Base-by-base conservation (phyloP, 129 eudicot genomes). In the Chrysanthemum lavandulifolium region DNA sequence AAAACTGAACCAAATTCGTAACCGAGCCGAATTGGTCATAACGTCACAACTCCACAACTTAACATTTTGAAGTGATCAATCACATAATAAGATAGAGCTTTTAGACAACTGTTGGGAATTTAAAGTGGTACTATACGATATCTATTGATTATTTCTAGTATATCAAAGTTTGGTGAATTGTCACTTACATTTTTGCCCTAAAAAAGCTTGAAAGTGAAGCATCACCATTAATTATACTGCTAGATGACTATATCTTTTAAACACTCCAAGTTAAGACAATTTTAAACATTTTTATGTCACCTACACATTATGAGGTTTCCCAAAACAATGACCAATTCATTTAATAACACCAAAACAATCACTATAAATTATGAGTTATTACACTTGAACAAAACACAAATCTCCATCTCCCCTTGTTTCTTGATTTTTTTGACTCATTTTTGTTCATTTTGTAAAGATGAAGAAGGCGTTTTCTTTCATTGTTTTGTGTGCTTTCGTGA, bases 141-240 rank as follows among this genome's bases (percentile, higher is more conserved):
- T 69, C 50, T 21, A 31, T 77, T 3, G 59, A 70, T 48, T 70
- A 19, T 19, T 19, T 19, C 21, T 59, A 10, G 36, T 27, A 2
- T 12, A 68, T 76, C 76, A 70, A 70, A 23, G 76, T 63, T 76
- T 78, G 81, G 81, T 78, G 43, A 57, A 53, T 13, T 25, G 81
- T 78, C 81, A 70, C 76, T 52, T 62, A 2, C 67, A 52, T 45
- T 14, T 25, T 70, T 78, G 67, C 81, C 81, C 76, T 5, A 53
- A 78, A 70, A 70, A 70, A 78, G 59, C 81, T 53, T 57, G 81
- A 78, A 70, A 78, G 76, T 70, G 81, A 78, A 78, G 60, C 65
- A 70, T 36, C 13, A 50, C 57, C 69, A 57, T 48, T 6, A 6
- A 40, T 36, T 19, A 19, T 19, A 19, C 21, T 67, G 58, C 51